phyloP scores from a whole-genome alignment of 1,284 basidiomycete genomes.

The Pascua guehoae region DNA sequence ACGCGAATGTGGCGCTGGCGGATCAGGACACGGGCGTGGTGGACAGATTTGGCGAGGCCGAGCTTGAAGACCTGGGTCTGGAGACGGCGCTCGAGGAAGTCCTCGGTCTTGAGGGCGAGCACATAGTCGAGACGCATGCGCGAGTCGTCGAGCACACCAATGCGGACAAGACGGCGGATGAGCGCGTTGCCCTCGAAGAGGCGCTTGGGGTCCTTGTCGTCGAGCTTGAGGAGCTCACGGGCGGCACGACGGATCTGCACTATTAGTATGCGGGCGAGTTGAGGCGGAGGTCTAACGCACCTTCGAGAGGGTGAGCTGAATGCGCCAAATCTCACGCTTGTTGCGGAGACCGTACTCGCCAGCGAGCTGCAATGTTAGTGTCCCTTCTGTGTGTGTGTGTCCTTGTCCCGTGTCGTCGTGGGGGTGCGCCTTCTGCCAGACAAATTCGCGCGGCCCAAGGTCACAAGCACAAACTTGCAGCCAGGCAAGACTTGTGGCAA shows the following conservation, averaged over 20 bases:
- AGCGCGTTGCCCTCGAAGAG: constrained; percentile 98
- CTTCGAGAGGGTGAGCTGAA: constrained; percentile 95
- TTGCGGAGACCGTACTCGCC: constrained; percentile 99
- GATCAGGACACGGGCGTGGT: constrained; percentile 98
- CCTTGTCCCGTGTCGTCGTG: background rate
- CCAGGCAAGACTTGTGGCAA: too few species aligned
- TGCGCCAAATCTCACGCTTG: constrained; percentile 99
- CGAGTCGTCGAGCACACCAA: constrained; percentile 98
- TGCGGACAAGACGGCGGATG: constrained; percentile 97
- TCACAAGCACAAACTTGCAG: too few species aligned
- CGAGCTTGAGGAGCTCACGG: constrained; percentile 99
- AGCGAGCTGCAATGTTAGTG: constrained; percentile 64
- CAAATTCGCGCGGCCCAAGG: too few species aligned
- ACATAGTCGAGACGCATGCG: constrained; percentile 99
- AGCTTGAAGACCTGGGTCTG: constrained; percentile 99
- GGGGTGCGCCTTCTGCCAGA: too few species aligned
- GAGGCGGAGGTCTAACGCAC: too few species aligned
- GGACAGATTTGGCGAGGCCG: constrained; percentile 88
- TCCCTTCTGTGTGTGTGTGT: background rate
- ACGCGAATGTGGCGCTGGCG: constrained; percentile 80
- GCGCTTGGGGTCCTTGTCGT: constrained; percentile 99
- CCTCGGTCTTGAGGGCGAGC: constrained; percentile 96
- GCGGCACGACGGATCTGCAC: constrained; percentile 92
- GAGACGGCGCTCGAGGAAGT: constrained; percentile 98
- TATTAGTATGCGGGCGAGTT: too few species aligned